Conservation (phyloP, 306 rosid genomes). For the Trifolium pratense region DNA sequence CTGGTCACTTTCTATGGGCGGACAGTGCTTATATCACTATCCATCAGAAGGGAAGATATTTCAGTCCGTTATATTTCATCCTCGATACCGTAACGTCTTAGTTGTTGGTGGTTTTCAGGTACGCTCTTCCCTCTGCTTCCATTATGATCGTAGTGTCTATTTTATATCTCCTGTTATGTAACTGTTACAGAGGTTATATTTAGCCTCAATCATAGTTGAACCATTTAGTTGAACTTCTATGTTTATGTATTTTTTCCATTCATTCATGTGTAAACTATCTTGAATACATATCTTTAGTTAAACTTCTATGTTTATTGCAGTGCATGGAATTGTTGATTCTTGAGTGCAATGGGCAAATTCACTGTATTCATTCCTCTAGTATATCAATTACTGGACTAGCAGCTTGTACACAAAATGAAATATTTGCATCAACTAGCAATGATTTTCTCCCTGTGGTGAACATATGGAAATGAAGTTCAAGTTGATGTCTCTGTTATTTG, state of each 20-base stretch:
- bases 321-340: background rate
- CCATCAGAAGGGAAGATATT: background rate
- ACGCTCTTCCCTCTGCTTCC: background rate
- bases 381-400: background rate
- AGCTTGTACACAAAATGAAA: background rate
- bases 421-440: background rate
- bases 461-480: constrained; percentile 16
- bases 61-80: background rate
- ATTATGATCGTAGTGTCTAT: background rate
- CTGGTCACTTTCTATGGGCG: background rate
- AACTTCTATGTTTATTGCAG: background rate
- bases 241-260: too few species aligned
- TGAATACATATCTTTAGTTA: too few species aligned
- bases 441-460: background rate
- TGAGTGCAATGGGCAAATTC: background rate
- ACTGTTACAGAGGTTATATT: background rate
- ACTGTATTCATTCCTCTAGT: background rate
- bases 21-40: background rate
- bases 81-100: background rate
- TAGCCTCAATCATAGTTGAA: too few species aligned
- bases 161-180: background rate
- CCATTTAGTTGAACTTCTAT: too few species aligned
- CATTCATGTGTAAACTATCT: too few species aligned
- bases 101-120: constrained; percentile 1
- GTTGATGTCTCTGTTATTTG: background rate